phyloP scores from a whole-genome alignment of 768 basidiomycete genomes.

The Hypholoma sublateritium region DNA sequence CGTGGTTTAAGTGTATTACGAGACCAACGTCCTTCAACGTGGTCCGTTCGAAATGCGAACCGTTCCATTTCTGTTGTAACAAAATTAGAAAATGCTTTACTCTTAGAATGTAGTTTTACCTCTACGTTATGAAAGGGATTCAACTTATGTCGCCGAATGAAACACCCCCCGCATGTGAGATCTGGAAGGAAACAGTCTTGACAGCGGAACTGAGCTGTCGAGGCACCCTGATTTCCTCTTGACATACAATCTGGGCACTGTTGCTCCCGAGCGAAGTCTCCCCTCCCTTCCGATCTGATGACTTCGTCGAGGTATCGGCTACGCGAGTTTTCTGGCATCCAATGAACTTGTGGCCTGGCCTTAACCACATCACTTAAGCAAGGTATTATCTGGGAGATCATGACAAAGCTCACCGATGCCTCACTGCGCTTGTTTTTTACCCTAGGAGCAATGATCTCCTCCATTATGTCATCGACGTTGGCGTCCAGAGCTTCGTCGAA shows the following conservation, averaged over 20 bases:
- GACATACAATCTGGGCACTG: constrained; percentile 9
- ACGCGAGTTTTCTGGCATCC: constrained; percentile 6
- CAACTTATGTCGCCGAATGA: constrained; percentile 1
- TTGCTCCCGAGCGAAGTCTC: not conserved
- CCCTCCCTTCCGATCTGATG: constrained; percentile 5
- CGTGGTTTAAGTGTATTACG: constrained; percentile 3
- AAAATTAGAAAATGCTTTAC: not conserved
- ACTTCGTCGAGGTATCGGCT: constrained; percentile 9
- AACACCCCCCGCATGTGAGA: constrained; percentile 2
- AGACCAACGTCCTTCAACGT: constrained; percentile 5
- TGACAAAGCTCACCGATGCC: too few species aligned
- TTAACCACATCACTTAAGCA: too few species aligned
- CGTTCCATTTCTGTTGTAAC: not conserved
- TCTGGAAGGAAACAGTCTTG: constrained; percentile 7
- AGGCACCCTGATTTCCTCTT: not conserved
- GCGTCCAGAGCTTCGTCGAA: too few species aligned
- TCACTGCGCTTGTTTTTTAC: too few species aligned
- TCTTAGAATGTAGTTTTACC: not conserved
- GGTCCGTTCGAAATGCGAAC: not conserved
- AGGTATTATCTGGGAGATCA: too few species aligned
- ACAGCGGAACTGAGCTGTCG: constrained; percentile 3
- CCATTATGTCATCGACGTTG: too few species aligned
- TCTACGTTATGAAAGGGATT: constrained; percentile 8
- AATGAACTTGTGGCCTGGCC: not conserved
- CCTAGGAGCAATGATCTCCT: too few species aligned